phyloP scores from a whole-genome alignment of 2,329 filamentous ascomycete genomes.

The Knufia petricola region DNA sequence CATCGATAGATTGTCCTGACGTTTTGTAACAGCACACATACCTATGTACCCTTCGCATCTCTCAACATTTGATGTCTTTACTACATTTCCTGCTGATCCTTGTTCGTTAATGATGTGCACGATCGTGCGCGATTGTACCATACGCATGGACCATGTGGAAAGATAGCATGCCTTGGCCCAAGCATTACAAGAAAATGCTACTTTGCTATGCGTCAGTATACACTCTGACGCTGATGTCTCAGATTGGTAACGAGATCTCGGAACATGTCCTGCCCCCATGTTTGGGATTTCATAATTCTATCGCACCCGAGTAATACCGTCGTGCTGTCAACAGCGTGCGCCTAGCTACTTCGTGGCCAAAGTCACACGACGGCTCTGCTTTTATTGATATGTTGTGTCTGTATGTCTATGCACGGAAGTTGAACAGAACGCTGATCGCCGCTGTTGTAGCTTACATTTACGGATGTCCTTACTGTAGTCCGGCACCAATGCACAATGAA shows the following conservation, averaged over 20 bases:
- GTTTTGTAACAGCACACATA: too few species aligned
- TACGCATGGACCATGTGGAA: not conserved
- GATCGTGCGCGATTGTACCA: not conserved
- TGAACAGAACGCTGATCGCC: not conserved
- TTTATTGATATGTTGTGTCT: not conserved
- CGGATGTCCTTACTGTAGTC: constrained; percentile 4
- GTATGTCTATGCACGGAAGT: not conserved
- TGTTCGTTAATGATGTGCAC: not conserved
- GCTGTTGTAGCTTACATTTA: not conserved
- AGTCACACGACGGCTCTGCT: not conserved
- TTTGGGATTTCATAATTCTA: not conserved
- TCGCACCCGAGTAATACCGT: not conserved
- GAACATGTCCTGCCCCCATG: not conserved
- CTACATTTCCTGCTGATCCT: too few species aligned
- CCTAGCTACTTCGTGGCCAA: not conserved
- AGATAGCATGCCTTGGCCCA: not conserved
- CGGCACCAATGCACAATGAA: constrained; percentile 8
- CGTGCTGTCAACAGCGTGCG: not conserved
- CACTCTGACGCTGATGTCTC: constrained; percentile 3
- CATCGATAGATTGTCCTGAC: not conserved
- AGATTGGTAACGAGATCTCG: not conserved
- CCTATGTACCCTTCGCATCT: too few species aligned
- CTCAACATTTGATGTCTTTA: too few species aligned
- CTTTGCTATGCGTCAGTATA: not conserved
- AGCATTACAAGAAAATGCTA: not conserved